phyloP scores from a whole-genome alignment of 2,329 filamentous ascomycete genomes.

The Talaromyces sp. region DNA sequence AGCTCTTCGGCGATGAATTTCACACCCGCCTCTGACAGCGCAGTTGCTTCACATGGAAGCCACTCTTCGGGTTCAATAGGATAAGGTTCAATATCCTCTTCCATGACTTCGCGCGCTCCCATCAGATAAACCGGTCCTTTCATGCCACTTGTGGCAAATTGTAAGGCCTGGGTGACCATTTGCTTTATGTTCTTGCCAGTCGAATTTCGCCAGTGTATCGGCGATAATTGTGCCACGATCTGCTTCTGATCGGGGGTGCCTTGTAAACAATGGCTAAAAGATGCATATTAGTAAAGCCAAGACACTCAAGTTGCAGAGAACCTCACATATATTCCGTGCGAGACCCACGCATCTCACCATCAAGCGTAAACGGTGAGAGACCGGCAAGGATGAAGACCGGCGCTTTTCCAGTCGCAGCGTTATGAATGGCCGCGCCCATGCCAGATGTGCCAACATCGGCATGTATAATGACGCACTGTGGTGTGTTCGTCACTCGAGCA shows the following conservation, averaged over 20 bases:
- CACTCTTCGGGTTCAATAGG: background rate
- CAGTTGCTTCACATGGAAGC: background rate
- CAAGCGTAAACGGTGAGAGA: background rate
- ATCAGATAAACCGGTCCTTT: background rate
- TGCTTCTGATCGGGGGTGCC: background rate
- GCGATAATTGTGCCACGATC: background rate
- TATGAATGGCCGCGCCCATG: background rate
- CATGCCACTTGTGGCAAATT: background rate
- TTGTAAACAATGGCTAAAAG: background rate
- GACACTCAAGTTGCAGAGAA: too few relatives aligned
- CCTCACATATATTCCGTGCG: background rate
- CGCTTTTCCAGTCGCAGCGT: background rate
- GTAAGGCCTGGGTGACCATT: background rate
- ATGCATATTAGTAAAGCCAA: too few relatives aligned
- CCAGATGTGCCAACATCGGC: background rate
- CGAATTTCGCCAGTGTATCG: background rate
- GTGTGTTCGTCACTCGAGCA: background rate
- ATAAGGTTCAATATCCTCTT: background rate
- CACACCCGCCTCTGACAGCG: background rate
- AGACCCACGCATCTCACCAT: background rate
- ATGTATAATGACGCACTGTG: background rate
- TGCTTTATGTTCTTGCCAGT: background rate
- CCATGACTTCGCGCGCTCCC: background rate
- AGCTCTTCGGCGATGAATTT: background rate
- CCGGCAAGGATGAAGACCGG: background rate